Conservation (phyloP, 106 monocot genomes). For the Acorus gramineus region DNA sequence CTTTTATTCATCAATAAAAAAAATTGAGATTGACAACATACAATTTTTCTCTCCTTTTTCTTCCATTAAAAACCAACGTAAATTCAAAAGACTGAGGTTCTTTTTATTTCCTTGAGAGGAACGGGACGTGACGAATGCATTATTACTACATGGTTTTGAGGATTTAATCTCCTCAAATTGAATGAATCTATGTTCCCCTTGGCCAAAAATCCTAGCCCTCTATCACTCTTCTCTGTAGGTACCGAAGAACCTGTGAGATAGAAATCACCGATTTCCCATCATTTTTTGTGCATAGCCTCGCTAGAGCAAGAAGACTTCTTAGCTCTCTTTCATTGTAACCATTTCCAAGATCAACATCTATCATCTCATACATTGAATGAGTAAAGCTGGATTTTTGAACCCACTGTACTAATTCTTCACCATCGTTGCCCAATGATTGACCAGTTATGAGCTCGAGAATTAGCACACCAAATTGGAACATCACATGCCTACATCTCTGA, state of each 20-base stretch:
- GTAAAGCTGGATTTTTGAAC: slow-evolving; percentile 50
- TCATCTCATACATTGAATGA: slow-evolving; percentile 71
- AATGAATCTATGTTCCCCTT: neutral
- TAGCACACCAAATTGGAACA: slow-evolving; percentile 79
- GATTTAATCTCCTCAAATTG: slow-evolving; percentile 3
- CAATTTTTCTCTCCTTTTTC: no score
- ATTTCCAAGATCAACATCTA: slow-evolving; percentile 84
- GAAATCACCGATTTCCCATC: slow-evolving; percentile 34
- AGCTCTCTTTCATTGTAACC: slow-evolving; percentile 66
- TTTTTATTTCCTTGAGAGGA: no score
- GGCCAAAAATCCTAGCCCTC: neutral
- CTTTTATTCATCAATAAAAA: no score
- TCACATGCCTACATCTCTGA: slow-evolving; percentile 23
- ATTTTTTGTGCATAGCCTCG: slow-evolving; percentile 60
- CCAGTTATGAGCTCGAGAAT: slow-evolving; percentile 88
- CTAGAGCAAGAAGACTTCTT: slow-evolving; percentile 48
- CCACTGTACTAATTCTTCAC: slow-evolving; percentile 66
- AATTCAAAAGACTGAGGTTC: no score
- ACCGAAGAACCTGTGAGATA: slow-evolving; percentile 63
- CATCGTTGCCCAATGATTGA: slow-evolving; percentile 58
- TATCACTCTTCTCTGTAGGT: slow-evolving; percentile 47
- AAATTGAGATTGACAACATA: no score
- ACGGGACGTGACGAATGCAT: no score
- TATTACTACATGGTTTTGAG: neutral
- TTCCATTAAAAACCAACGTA: no score